Conservation (phyloP, 306 rosid species). For the Echinosophora koreensis region DNA sequence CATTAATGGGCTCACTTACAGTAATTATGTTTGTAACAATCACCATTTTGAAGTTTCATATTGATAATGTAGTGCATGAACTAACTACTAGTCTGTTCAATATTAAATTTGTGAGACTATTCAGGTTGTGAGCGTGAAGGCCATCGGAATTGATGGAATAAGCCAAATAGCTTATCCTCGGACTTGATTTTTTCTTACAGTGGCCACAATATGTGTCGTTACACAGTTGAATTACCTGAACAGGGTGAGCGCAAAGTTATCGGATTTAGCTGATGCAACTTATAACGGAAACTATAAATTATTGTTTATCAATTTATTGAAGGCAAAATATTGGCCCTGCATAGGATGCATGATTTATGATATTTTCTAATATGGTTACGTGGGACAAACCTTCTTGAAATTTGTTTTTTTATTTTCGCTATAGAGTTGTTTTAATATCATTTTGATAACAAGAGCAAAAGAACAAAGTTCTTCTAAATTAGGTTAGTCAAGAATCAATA, state of each 20-base stretch:
- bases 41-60: conserved; percentile 18
- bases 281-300: conserved; percentile 11
- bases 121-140: conserved; percentile 95
- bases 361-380: conserved; percentile 11
- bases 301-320: conserved; percentile 3
- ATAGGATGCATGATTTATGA: conserved; percentile 28
- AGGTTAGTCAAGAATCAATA: neutral
- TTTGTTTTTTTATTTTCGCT: neutral
- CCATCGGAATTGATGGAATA: conserved; percentile 93
- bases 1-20: conserved; percentile 91
- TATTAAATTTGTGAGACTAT: conserved; percentile 32
- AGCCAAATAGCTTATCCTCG: conserved; percentile 90
- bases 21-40: conserved; percentile 52
- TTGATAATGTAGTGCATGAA: conserved; percentile 12
- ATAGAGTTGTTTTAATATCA: neutral
- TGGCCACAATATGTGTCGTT: conserved; percentile 78
- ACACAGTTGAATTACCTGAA: conserved; percentile 93
- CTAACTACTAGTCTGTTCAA: conserved; percentile 18
- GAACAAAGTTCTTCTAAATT: neutral
- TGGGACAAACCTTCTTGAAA: neutral
- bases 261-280: conserved; percentile 24
- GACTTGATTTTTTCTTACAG: conserved; percentile 87
- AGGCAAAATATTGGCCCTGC: conserved; percentile 27
- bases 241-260: conserved; percentile 67
- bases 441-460: neutral